These are phyloP conservation scores for Cyberlindnera maritima DNA, from an alignment of 805 yeast genomes.

Conservation along the genomic window DNA sequence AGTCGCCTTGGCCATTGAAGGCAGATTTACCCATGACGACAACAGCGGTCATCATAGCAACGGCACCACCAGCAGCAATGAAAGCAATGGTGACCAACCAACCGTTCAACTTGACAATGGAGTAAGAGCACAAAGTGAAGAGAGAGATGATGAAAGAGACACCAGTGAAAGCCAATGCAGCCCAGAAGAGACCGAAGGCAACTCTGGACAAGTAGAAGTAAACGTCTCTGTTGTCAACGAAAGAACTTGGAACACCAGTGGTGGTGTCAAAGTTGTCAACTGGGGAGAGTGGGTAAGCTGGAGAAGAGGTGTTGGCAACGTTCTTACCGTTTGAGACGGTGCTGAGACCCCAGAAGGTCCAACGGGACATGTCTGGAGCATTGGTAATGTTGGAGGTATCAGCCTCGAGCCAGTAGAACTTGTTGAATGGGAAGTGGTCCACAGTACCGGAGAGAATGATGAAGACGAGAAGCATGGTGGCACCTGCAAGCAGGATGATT, in stretches of 20 bases:
- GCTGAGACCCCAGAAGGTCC: slow-evolving; percentile 86
- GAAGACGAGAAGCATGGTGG: slow-evolving; percentile 51
- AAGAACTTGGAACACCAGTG: slow-evolving; percentile 49
- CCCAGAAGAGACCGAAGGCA: slow-evolving; percentile 58
- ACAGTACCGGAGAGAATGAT: slow-evolving; percentile 64
- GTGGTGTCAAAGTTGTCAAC: slow-evolving; percentile 65
- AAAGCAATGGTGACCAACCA: slow-evolving; percentile 50
- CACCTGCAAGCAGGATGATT: slow-evolving; percentile 25
- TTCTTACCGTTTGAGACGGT: slow-evolving; percentile 34
- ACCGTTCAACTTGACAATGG: slow-evolving; percentile 53
- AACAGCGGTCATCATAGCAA: slow-evolving; percentile 72
- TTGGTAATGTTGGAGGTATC: slow-evolving; percentile 55
- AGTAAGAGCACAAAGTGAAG: slow-evolving; percentile 53
- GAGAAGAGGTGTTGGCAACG: slow-evolving; percentile 43
- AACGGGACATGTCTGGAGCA: slow-evolving; percentile 55
- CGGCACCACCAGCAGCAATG: slow-evolving; percentile 58
- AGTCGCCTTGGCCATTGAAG: slow-evolving; percentile 47
- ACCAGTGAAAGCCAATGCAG: slow-evolving; percentile 61
- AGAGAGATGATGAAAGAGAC: slow-evolving; percentile 55
- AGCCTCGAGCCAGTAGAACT: slow-evolving; percentile 69
- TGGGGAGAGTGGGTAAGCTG: slow-evolving; percentile 75
- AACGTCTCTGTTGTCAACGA: slow-evolving; percentile 50
- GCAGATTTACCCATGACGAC: slow-evolving; percentile 71
- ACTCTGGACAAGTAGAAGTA: slow-evolving; percentile 66
- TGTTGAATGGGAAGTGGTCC: slow-evolving; percentile 54